A percentile compares a stretch with the other conserved stretches of the same genome.
Conservation (phyloP, 139 green algal species). For the Parachlorella kessleri region DNA sequence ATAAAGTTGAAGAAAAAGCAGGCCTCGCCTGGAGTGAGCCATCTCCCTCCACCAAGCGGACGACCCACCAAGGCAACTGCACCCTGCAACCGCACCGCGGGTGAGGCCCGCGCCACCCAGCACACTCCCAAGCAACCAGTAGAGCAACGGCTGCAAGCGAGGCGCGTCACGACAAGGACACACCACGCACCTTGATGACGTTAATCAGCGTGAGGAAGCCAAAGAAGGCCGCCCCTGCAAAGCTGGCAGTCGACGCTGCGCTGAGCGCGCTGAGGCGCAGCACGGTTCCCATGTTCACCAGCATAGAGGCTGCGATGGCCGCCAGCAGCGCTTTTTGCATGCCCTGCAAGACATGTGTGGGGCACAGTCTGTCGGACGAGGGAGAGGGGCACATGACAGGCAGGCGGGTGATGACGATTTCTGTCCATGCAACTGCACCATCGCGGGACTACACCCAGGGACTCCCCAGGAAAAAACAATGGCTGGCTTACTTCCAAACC, state of each 20-base stretch:
- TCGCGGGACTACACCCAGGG: too few species aligned
- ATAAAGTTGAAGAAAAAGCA: background rate
- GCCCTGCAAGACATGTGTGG: constrained; percentile 44
- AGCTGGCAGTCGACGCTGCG: constrained; percentile 41
- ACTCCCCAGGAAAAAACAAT: too few species aligned
- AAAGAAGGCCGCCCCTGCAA: constrained; percentile 61
- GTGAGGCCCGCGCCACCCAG: too few species aligned
- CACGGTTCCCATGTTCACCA: constrained; percentile 95
- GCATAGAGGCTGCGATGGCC: constrained; percentile 74
- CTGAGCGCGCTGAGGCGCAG: constrained; percentile 60
- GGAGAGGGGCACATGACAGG: too few species aligned
- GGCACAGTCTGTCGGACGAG: too few species aligned
- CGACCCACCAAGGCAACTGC: background rate
- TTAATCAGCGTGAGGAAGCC: constrained; percentile 53
- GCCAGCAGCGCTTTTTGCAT: constrained; percentile 72
- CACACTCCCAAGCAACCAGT: too few species aligned
- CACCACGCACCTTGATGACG: constrained; percentile 62
- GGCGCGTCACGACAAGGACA: too few species aligned
- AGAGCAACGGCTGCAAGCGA: too few species aligned
- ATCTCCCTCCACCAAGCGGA: constrained; percentile 36
- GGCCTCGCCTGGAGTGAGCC: constrained; percentile 4
- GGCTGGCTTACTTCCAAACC: too few species aligned
- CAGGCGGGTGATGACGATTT: too few species aligned
- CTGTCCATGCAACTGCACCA: too few species aligned
- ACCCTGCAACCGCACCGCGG: too few species aligned